A percentile compares a stretch with the other conserved stretches of the same genome.
Conservation (phyloP, 169 alveolate species). For the Condylostoma magnum region DNA sequence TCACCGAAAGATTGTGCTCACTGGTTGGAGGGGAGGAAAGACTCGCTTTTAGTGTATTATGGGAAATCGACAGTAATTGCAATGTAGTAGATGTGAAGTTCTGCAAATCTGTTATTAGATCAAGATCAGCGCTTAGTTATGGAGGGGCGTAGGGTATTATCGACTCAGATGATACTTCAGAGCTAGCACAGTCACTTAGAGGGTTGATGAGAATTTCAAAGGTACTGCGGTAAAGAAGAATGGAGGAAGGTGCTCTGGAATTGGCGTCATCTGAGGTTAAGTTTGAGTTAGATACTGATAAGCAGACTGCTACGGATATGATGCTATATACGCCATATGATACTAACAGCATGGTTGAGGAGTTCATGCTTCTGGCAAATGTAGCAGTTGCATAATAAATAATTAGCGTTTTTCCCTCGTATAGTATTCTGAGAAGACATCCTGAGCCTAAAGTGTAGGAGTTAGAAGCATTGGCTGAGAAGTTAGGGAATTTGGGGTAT, state of each 20-base stretch:
- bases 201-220: conserved; percentile 85
- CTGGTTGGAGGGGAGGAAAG: conserved; percentile 90
- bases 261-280: conserved; percentile 94
- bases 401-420: conserved; percentile 86
- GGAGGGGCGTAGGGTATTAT: conserved; percentile 88
- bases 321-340: conserved; percentile 66
- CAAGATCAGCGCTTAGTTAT: conserved; percentile 90
- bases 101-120: conserved; percentile 88
- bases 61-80: conserved; percentile 89
- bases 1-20: conserved; percentile 95
- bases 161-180: conserved; percentile 79
- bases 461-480: conserved; percentile 85
- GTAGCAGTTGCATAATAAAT: conserved; percentile 94
- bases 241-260: conserved; percentile 94
- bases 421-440: conserved; percentile 93
- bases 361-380: conserved; percentile 98
- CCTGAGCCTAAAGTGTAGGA: conserved; percentile 94
- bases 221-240: conserved; percentile 82
- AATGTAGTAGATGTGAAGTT: conserved; percentile 76
- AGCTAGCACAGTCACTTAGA: conserved; percentile 77
- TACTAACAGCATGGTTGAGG: conserved; percentile 93
- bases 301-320: conserved; percentile 56
- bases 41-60: conserved; percentile 91
- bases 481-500: conserved; percentile 78
- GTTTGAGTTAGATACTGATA: conserved; percentile 86